Percentiles rank a stretch among this genome's conserved stretches.
These are phyloP conservation scores for Hygrocybe coccinea DNA, from an alignment of 768 basidiomycete genomes.

Conservation along the genomic window DNA sequence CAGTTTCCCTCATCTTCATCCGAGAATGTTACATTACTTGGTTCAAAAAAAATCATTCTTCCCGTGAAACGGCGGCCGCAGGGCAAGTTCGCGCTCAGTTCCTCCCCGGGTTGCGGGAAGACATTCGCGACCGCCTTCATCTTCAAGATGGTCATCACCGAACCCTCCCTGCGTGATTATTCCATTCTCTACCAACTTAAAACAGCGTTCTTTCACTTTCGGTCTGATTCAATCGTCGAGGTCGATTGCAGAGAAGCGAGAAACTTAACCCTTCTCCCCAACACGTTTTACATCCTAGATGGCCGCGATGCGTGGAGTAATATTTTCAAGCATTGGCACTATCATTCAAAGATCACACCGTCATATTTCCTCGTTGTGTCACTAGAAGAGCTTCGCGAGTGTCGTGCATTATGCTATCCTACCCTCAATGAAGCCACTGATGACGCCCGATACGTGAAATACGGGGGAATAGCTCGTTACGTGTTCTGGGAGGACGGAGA, in stretches of 20 bases:
- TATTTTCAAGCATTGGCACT: background rate
- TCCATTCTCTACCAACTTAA: background rate
- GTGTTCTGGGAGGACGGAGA: background rate
- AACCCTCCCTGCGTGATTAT: background rate
- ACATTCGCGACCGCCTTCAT: background rate
- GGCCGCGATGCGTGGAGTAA: background rate
- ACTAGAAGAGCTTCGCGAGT: background rate
- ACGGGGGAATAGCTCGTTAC: background rate
- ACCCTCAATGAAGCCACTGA: background rate
- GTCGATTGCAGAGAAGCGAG: background rate
- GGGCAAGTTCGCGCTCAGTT: background rate
- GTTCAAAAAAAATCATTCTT: too few species aligned
- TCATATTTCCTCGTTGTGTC: background rate
- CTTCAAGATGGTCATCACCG: background rate
- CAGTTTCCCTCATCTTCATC: too few species aligned
- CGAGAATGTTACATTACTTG: too few species aligned
- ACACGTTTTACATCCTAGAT: slow-evolving; percentile 1
- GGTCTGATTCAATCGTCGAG: background rate
- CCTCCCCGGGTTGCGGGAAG: background rate
- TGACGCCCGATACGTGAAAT: background rate
- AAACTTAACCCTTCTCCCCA: background rate
- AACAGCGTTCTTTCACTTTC: background rate
- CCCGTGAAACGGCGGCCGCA: too few species aligned
- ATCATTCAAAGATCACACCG: background rate
- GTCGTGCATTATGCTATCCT: background rate